Conservation (phyloP, 1,284 basidiomycete genomes). For the Abortiporus biennis region DNA sequence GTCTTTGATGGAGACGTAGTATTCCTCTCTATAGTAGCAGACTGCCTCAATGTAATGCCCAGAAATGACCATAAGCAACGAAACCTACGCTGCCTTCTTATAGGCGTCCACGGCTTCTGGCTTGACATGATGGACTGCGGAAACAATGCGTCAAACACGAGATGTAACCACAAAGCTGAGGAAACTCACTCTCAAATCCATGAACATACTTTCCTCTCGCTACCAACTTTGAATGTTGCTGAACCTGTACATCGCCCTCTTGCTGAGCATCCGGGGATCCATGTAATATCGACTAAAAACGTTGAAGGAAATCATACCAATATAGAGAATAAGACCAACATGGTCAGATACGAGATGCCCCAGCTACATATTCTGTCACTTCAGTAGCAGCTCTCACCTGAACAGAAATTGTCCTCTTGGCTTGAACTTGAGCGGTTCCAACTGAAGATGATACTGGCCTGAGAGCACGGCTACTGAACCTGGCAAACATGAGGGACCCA, state of each 20-base stretch:
- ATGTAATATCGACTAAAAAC: constrained; percentile 40
- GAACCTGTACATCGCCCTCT: constrained; percentile 68
- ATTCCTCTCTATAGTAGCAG: constrained; percentile 72
- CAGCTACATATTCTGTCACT: not conserved
- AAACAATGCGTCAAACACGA: constrained; percentile 3
- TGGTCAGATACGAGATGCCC: not conserved
- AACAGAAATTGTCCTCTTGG: constrained; percentile 50
- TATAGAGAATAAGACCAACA: not conserved
- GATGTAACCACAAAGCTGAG: not conserved
- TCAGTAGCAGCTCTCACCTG: constrained; percentile 34
- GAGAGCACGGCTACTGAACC: constrained; percentile 22
- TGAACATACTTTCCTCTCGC: constrained; percentile 86
- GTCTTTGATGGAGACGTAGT: constrained; percentile 73
- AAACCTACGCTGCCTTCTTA: constrained; percentile 78
- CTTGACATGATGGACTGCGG: constrained; percentile 74
- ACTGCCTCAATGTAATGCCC: no score
- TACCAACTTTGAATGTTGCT: constrained; percentile 80
- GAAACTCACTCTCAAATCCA: constrained; percentile 74
- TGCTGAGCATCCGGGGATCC: constrained; percentile 83
- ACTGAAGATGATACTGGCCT: constrained; percentile 19
- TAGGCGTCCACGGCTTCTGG: constrained; percentile 78
- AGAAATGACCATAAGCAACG: constrained; percentile 8
- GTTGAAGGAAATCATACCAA: constrained; percentile 5
- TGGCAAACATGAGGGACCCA: constrained; percentile 18
- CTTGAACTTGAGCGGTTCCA: constrained; percentile 21